Base-by-base conservation (phyloP, 2,329 filamentous ascomycete genomes). In the Fusarium sacchari region DNA sequence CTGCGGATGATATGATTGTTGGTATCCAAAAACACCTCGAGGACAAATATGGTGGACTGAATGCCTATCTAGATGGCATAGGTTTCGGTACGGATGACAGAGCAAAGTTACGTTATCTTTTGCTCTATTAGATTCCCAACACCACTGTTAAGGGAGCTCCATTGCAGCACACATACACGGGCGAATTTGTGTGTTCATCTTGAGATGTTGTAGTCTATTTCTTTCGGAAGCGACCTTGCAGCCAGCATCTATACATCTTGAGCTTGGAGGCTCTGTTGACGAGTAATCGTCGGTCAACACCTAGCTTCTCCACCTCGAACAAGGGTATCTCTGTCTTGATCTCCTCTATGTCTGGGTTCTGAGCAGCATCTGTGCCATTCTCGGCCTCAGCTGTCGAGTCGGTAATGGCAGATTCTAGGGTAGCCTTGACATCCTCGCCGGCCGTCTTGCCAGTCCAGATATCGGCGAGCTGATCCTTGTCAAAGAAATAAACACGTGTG, bases 201-300 rank as follows among this genome's bases (percentile, higher is more conserved):
- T 61, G 37, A 44, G 53, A 73, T 73, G 60, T 70, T 69, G 34
- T 77, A 74, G 53, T 83, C 80, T 85, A 88, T 84, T 86, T 87
- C 84, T 95, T 96, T 78, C 87, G 90, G 81, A 96, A 97, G 8
- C 91, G 90, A 36, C 93, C 94, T 82, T 97, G 94, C 81, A 97
- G 90, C 95, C 96, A 99, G 85, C 96, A 98, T 69, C 96, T 91
- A 83, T 98, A 98, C 96, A 99, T 99, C 84, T 98, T 99, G 55
- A 97, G 86, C 83, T 95, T 93, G 79, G 92, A 90, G 61, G 95
- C 94, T 73, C 96, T 90, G 81, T 99, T 99, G 63, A 99, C 94
- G 62, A 99, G 88, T 85, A 99, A 88, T 67, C 96, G 91, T 74
- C 94, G 91, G 81, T 99, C 96, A 62, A 96, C 88, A 32, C 92